Conservation (phyloP, 306 rosid species). For the Oxytropis ochrocephala region DNA sequence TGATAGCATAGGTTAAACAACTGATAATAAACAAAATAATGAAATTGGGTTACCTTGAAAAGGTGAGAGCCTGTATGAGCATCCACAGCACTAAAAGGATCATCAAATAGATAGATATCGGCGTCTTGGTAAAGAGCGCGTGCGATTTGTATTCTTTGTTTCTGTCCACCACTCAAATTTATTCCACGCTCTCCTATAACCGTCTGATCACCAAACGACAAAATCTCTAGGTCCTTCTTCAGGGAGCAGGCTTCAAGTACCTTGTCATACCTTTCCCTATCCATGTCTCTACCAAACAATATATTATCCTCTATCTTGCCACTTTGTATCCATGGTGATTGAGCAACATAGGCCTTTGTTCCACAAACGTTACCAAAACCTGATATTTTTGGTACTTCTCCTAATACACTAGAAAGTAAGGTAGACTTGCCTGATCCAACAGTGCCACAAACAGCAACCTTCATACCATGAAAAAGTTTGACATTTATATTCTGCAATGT, state of each 20-base stretch:
- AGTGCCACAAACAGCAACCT: slow-evolving; percentile 42
- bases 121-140: slow-evolving; percentile 77
- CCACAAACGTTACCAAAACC: slow-evolving; percentile 64
- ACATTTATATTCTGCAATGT: slow-evolving; percentile 28
- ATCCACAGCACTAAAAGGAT: slow-evolving; percentile 87
- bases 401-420: slow-evolving; percentile 65
- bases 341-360: slow-evolving; percentile 73
- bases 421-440: slow-evolving; percentile 70
- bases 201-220: slow-evolving; percentile 76
- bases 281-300: slow-evolving; percentile 65
- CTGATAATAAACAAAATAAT: no score
- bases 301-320: slow-evolving; percentile 75
- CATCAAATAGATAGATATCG: slow-evolving; percentile 83
- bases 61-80: slow-evolving; percentile 93
- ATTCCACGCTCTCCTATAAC: slow-evolving; percentile 89
- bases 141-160: slow-evolving; percentile 80
- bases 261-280: slow-evolving; percentile 57
- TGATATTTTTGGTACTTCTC: slow-evolving; percentile 68
- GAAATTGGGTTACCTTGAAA: slow-evolving; percentile 44
- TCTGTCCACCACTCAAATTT: slow-evolving; percentile 92
- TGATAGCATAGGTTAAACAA: no score
- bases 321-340: slow-evolving; percentile 89
- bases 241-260: slow-evolving; percentile 75
- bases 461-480: slow-evolving; percentile 26
- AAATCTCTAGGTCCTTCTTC: slow-evolving; percentile 67